Percentiles rank a stretch among this genome's conserved stretches.
Conservation (phyloP, 2,329 filamentous ascomycete genomes). For the Sphaceloma murrayae region DNA sequence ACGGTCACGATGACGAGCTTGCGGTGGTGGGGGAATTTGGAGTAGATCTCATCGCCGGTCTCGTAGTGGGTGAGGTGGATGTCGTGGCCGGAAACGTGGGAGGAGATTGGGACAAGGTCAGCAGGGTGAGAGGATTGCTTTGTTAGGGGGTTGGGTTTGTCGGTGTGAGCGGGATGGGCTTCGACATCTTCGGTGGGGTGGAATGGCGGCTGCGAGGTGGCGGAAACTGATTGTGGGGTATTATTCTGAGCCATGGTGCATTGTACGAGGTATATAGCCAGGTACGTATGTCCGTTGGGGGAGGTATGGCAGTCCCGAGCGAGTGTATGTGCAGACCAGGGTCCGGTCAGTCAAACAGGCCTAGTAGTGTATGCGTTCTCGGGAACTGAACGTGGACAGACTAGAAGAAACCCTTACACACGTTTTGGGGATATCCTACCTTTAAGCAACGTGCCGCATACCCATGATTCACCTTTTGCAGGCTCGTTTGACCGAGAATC, state of each 20-base stretch:
- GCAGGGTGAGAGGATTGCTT: not conserved
- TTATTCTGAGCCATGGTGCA: slow-evolving; percentile 5
- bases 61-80: slow-evolving; percentile 30
- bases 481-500: not conserved
- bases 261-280: not conserved
- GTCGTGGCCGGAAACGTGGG: slow-evolving; percentile 21
- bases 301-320: not conserved
- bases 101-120: slow-evolving; percentile 19
- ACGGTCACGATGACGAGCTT: slow-evolving; percentile 60
- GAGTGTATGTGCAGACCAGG: too few relatives aligned
- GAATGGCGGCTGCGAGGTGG: not conserved
- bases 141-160: not conserved
- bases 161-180: not conserved
- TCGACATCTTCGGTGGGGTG: slow-evolving; percentile 10
- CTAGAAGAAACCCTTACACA: not conserved
- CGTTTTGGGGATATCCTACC: not conserved
- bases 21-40: slow-evolving; percentile 49
- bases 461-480: not conserved
- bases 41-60: slow-evolving; percentile 49
- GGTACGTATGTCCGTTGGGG: not conserved
- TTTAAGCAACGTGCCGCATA: not conserved
- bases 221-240: slow-evolving; percentile 4
- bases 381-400: slow-evolving; percentile 41
- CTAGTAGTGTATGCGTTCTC: not conserved
- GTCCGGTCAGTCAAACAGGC: too few relatives aligned